A percentile compares a stretch with the other conserved stretches of the same genome.
phyloP scores from a whole-genome alignment of 306 rosid species.

The Astragalus glycyphyllos region DNA sequence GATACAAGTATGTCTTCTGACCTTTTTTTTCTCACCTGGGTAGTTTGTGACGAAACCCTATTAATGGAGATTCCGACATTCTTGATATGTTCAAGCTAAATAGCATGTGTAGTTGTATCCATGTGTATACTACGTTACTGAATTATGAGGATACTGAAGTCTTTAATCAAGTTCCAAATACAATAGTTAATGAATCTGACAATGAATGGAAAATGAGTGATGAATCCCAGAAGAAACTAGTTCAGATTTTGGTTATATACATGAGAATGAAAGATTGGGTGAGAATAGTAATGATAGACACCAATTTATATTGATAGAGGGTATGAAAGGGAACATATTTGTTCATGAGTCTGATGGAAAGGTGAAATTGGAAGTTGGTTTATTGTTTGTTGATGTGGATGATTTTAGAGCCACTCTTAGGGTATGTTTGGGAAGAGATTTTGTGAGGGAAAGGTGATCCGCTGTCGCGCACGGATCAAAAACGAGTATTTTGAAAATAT shows the following conservation, averaged over 20 bases:
- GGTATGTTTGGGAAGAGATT: no score
- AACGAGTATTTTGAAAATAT: no score
- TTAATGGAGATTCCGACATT: not conserved
- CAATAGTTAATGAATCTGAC: no score
- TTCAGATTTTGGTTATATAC: no score
- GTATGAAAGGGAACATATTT: not conserved
- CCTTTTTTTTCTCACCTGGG: not conserved
- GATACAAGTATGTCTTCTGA: not conserved
- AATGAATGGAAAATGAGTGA: no score
- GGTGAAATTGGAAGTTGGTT: not conserved
- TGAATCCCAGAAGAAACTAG: no score
- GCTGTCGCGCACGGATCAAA: no score
- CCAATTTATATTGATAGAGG: not conserved
- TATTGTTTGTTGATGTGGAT: not conserved
- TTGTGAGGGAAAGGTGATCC: no score
- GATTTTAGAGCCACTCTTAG: not conserved
- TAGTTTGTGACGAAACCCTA: not conserved
- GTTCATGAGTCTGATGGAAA: not conserved
- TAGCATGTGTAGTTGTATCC: not conserved
- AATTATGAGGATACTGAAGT: no score
- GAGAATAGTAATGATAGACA: no score
- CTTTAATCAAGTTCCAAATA: no score
- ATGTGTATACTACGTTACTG: not conserved
- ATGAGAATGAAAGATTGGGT: no score
- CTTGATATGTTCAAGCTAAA: not conserved